Base-by-base conservation (phyloP, 805 yeast genomes). In the Dipodascopsis uninucleata region DNA sequence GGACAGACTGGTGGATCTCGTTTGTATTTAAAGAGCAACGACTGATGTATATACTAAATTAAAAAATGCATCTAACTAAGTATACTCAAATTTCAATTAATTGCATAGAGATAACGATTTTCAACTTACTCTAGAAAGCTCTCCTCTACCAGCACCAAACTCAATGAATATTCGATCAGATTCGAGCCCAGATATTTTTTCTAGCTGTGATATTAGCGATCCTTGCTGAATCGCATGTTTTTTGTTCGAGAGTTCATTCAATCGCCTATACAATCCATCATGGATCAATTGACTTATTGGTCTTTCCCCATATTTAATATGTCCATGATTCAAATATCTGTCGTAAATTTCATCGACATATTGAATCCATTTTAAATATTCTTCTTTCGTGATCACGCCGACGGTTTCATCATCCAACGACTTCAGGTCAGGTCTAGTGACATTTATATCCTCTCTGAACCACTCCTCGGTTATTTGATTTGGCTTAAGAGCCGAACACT, bases 141-240 rank as follows among this genome's bases (percentile, higher is more conserved):
- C 96, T 1, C 85, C 95, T 52, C 89, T 76, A 0, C 97, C 97
- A 62, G 95, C 85, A 0, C 97, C 97, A 69, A 86, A 87, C 63
- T 88, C 97, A 23, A 83, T 61, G 59, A 78, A 77, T 9, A 45
- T 39, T 24, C 49, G 45, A 31, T 43, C 26, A 1, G 61, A 31
- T 1, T 63, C 61, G 29, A 82, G 64, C 5, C 81, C 58, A 0
- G 60, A 60, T 12, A 62, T 52, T 3, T 64, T 60, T 20, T 72
- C 68, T 57, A 88, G 62, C 50, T 83, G 83, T 1, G 85, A 87
- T 12, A 85, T 82, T 46, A 88, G 61, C 1, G 94, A 82, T 0
- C 88, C 74, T 61, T 88, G 97, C 61, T 88, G 97, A 2, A 73
- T 60, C 1, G 90, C 82, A 65, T 88, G 96, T 58, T 87, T 87